Base-by-base conservation (phyloP, 768 basidiomycete species). In the Suillus spraguei region DNA sequence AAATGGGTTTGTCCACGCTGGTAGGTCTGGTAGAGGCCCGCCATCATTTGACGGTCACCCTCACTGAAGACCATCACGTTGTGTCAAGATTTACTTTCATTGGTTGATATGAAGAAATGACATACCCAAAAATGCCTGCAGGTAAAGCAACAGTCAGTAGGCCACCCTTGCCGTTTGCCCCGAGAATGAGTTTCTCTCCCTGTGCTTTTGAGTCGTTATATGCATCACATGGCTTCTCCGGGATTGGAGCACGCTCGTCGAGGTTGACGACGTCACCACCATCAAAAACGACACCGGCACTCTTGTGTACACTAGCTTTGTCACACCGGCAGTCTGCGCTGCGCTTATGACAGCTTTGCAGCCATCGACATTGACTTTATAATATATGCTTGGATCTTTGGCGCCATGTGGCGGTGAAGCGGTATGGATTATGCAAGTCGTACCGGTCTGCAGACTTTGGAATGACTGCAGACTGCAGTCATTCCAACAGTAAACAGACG, bases 141-240 rank as follows among this genome's bases (percentile, higher is more conserved):
- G 97, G 82, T 49, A 99, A 77, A 16, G 95, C 92, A 53, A 96
- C 94, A 1, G 97, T 99, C 65, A 92, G 76, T 7, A 99, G 80
- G 16, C 92, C 94, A 24, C 84, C 85, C 69, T 89, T 86, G 5
- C 91, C 93, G 69, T 98, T 99, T 16, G 97, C 92, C 35, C 81
- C 87, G 3, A 99, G 79, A 9, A 98, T 89, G 42, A 91, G 79
- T 41, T 84, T 81, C 75, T 99, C 97, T 0, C 91, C 96, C 73
- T 90, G 85, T 14, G 90, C 92, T 76, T 99, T 99, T 14, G 95
- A 94, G 63, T 91, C 90, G 72, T 96, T 98, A 77, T 99, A 99
- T 0, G 91, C 89, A 74, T 98, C 95, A 74, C 95, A 82, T 5
- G 88, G 86, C 42, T 85, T 85, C 47, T 84, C 83, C 0, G 94